Evolutionary conservation across 148 eudicot genomes (phyloP).

Genomic region (Chenopodium album): DNA sequence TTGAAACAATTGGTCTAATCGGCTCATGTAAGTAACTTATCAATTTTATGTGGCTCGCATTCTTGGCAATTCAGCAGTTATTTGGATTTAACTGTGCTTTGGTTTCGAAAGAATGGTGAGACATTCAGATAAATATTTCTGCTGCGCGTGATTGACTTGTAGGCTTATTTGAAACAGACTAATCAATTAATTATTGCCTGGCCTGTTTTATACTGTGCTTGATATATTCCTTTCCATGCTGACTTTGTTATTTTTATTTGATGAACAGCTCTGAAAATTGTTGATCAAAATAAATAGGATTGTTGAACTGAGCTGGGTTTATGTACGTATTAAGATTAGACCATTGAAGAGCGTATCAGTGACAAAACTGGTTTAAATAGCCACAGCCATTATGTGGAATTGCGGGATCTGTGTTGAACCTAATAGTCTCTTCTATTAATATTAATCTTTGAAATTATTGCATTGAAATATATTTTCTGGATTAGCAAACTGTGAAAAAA

Average conservation of each 20-base stretch:
- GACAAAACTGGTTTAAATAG: background rate
- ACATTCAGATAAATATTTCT: background rate
- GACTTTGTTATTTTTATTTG: background rate
- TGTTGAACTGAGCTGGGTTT: background rate
- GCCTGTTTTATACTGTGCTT: background rate
- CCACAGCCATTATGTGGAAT: background rate
- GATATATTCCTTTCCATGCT: background rate
- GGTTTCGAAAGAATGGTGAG: too few relatives aligned
- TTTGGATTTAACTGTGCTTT: too few relatives aligned
- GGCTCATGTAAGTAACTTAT: conserved; percentile 64
- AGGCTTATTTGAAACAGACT: background rate
- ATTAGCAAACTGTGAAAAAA: background rate
- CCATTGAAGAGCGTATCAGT: background rate
- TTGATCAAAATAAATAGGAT: background rate
- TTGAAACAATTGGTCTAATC: conserved; percentile 90
- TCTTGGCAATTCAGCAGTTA: background rate
- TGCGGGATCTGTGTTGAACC: background rate
- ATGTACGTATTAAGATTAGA: background rate
- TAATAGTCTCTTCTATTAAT: background rate
- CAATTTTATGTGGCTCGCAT: background rate
- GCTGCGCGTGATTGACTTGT: background rate
- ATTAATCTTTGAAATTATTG: background rate
- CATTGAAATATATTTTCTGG: background rate
- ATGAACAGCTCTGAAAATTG: background rate
- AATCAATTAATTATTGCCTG: background rate